Conservation (phyloP, 2,329 filamentous ascomycete species). For the Cadophora sp. region DNA sequence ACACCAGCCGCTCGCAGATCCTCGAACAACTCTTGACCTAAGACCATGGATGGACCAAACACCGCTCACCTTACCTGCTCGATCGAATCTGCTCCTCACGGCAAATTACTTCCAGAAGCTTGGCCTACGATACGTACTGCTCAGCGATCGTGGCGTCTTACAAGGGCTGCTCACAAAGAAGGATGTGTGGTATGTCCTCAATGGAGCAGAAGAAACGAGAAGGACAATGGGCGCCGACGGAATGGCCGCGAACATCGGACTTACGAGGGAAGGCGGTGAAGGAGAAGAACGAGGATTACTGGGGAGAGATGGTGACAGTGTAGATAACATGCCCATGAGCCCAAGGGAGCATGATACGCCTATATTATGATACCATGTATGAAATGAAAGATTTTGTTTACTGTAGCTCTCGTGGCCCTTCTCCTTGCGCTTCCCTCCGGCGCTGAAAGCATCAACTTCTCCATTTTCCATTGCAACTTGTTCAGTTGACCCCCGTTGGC, state of each 20-base stretch:
- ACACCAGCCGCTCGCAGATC: slow-evolving; percentile 82
- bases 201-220: slow-evolving; percentile 72
- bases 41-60: slow-evolving; percentile 99
- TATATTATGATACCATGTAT: slow-evolving; percentile 38
- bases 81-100: slow-evolving; percentile 80
- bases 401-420: not conserved
- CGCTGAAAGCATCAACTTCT: too few relatives aligned
- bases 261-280: slow-evolving; percentile 49
- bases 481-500: too few relatives aligned
- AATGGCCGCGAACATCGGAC: slow-evolving; percentile 46
- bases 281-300: slow-evolving; percentile 55
- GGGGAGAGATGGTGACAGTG: slow-evolving; percentile 45
- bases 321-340: slow-evolving; percentile 32
- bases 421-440: too few relatives aligned
- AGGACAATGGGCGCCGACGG: slow-evolving; percentile 48
- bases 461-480: too few relatives aligned
- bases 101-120: slow-evolving; percentile 95
- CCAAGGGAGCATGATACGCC: slow-evolving; percentile 32
- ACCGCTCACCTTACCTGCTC: slow-evolving; percentile 84
- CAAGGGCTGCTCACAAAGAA: slow-evolving; percentile 95
- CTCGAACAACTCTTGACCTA: slow-evolving; percentile 80
- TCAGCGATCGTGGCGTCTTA: slow-evolving; percentile 80
- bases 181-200: slow-evolving; percentile 92
- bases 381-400: slow-evolving; percentile 12
- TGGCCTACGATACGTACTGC: slow-evolving; percentile 87